Base-by-base conservation (phyloP, 768 basidiomycete genomes). In the Dioszegia hungarica region DNA sequence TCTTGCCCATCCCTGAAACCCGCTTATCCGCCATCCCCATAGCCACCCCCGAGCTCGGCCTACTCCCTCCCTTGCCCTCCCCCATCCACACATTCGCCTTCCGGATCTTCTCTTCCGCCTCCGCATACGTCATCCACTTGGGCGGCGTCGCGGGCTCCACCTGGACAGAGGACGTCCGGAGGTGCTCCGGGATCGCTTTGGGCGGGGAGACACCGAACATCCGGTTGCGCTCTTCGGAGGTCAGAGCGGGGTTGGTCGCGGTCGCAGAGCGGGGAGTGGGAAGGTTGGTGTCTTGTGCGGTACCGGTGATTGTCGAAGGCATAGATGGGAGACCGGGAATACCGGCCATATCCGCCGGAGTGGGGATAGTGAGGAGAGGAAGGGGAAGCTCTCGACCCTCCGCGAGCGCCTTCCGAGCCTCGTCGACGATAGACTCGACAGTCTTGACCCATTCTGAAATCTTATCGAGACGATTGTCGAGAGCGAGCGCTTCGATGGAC, bases 91-190 rank as follows among this genome's bases (percentile, higher is more conserved):
- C 60, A 44, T 62, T 61, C 3, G 64, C 70, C 27, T 40, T 43
- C 22, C 44, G 56, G 38, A 63, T 56, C 31, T 48, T 59, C 31
- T 63, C 64, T 38, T 64, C 67, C 12, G 67, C 67, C 53, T 65
- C 60, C 17, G 60, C 63, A 36, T 56, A 53, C 11, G 60, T 69
- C 60, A 67, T 64, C 62, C 66, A 72, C 46, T 72, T 69, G 37
- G 67, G 66, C 20, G 70, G 72, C n/a, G 72, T 70, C 8, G 69
- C 61, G 28, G 72, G 72, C 45, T 71, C 69, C 11, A 71, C 72
- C 47, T 70, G 68, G 19, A 61, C 63, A 1, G 60, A 64, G 20
- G 40, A 57, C 1, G 69, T 71, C 5, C 67, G 52, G 3, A 68
- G 49, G 57, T 73, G 71, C 17, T 37, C 56, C 5, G 66, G 64